phyloP scores from a whole-genome alignment of 129 eudicot genomes.

The carrot (Daucus carota) region DH1_v3.0 NC_030388.2:917001-917500 shows the following conservation, averaged over 20 bases:
- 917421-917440: not conserved
- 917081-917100: constrained; percentile 71
- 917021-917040: constrained; percentile 55
- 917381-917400: constrained; percentile 57
- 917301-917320: constrained; percentile 53
- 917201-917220: not conserved
- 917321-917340: constrained; percentile 87
- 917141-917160: constrained; percentile 5
- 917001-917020: constrained; percentile 87
- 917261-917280: constrained; percentile 37
- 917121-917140: constrained; percentile 22
- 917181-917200: constrained; percentile 36
- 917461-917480: not conserved
- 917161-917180: not conserved
- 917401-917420: constrained; percentile 82
- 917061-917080: constrained; percentile 62
- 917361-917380: constrained; percentile 72
- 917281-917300: constrained; percentile 39
- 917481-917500: too few species aligned
- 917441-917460: not conserved
- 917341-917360: constrained; percentile 53
- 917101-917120: constrained; percentile 65
- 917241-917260: constrained; percentile 71
- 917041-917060: constrained; percentile 69
- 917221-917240: constrained; percentile 30